Evolutionary conservation across 148 eudicot species (phyloP).

Genomic region (Selenicereus undatus): DNA sequence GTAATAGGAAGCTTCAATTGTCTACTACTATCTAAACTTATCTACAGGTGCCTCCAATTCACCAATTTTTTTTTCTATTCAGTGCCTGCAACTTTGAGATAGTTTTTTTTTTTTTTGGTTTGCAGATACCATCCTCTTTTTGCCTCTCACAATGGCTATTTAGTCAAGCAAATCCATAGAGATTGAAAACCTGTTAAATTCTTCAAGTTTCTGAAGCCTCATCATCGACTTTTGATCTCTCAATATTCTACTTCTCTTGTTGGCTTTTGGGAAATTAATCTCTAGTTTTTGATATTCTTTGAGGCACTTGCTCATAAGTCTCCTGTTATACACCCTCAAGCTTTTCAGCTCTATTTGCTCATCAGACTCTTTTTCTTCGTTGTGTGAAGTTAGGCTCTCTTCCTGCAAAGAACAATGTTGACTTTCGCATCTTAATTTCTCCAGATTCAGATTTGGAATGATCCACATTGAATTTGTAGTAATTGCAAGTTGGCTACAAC

Average conservation of each 20-base stretch:
- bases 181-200: neutral
- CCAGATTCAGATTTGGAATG: neutral
- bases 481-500: neutral
- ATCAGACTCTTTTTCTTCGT: neutral
- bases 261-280: neutral
- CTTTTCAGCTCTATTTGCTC: neutral
- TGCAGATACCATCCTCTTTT: conserved; percentile 7
- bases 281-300: conserved; percentile 2
- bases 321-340: conserved; percentile 9
- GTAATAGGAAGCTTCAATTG: too few species aligned
- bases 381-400: neutral
- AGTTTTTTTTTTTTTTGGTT: too few species aligned
- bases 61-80: too few species aligned
- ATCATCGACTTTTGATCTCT: neutral
- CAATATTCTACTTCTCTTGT: conserved; percentile 11
- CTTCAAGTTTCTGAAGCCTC: neutral
- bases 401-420: neutral
- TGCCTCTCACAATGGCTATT: conserved; percentile 3
- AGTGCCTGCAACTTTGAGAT: too few species aligned
- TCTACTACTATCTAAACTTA: too few species aligned
- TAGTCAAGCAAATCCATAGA: neutral
- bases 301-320: neutral
- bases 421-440: neutral
- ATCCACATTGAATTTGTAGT: neutral
- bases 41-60: too few species aligned